Evolutionary conservation across 176 grass and related monocot species (phyloP).

Genomic region (Guadua angustifolia): DNA sequence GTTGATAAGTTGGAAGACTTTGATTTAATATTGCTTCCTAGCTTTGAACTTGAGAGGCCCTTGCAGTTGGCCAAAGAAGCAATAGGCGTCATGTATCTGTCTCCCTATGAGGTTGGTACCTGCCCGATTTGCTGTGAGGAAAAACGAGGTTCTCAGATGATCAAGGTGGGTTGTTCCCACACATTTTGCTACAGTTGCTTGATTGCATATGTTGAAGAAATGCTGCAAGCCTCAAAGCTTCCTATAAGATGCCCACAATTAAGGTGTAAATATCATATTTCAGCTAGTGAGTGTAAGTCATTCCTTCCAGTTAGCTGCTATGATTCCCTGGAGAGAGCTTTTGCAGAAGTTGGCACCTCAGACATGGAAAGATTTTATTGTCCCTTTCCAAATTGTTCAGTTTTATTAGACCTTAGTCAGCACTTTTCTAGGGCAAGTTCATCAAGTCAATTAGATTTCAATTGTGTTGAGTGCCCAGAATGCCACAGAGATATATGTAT

Average conservation of each 20-base stretch:
- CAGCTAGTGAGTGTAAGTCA: slow-evolving; percentile 64
- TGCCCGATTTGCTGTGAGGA: slow-evolving; percentile 72
- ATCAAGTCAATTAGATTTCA: slow-evolving; percentile 67
- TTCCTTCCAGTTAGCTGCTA: slow-evolving; percentile 68
- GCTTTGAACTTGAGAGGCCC: slow-evolving; percentile 79
- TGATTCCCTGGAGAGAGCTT: slow-evolving; percentile 55
- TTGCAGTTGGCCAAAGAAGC: slow-evolving; percentile 86
- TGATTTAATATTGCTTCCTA: slow-evolving; percentile 87
- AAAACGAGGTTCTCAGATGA: slow-evolving; percentile 64
- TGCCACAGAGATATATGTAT: slow-evolving; percentile 90
- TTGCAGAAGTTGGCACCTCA: slow-evolving; percentile 40
- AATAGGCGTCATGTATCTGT: slow-evolving; percentile 71
- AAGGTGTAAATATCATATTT: slow-evolving; percentile 74
- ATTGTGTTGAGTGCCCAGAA: slow-evolving; percentile 72
- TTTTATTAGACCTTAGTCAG: slow-evolving; percentile 62
- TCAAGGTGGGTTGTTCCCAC: slow-evolving; percentile 71
- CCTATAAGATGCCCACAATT: slow-evolving; percentile 67
- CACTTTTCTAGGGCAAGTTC: slow-evolving; percentile 75
- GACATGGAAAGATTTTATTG: slow-evolving; percentile 75
- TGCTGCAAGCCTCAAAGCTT: slow-evolving; percentile 49
- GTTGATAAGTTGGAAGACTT: slow-evolving; percentile 92
- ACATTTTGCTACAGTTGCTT: slow-evolving; percentile 70
- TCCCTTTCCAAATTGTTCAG: slow-evolving; percentile 81
- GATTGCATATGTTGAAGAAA: slow-evolving; percentile 54
- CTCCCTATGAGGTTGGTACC: slow-evolving; percentile 49